A percentile compares a stretch with the other conserved stretches of the same genome.
Conservation (phyloP, 2,329 filamentous ascomycete species). For the Phaeosphaeriaceae sp. region DNA sequence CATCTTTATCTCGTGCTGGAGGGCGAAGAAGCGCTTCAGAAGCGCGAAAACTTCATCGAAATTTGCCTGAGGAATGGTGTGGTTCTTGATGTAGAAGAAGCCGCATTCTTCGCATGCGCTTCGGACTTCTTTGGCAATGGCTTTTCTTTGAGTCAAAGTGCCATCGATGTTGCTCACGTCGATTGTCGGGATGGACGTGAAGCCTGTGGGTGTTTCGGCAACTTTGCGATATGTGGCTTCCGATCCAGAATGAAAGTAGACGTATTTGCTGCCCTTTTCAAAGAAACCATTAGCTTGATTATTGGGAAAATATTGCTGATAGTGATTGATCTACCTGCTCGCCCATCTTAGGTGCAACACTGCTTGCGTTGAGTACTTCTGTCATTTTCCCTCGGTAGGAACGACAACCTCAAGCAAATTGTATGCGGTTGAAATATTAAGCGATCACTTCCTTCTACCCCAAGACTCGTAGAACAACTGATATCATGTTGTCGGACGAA, state of each 20-base stretch:
- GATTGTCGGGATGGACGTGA: constrained; percentile 1
- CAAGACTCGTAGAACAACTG: background rate
- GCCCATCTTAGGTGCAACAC: background rate
- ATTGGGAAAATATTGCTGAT: background rate
- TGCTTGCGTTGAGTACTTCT: background rate
- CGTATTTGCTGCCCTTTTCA: background rate
- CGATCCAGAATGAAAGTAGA: constrained; percentile 3
- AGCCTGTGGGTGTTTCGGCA: constrained; percentile 1
- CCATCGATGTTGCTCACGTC: background rate
- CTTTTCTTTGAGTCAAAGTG: background rate
- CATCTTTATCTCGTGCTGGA: background rate
- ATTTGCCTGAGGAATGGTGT: background rate
- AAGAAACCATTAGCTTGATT: background rate
- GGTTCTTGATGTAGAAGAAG: constrained; percentile 4
- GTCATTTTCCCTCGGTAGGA: background rate
- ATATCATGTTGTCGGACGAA: background rate
- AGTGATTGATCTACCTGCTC: background rate
- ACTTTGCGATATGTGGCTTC: constrained; percentile 3
- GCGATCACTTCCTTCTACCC: too few relatives aligned
- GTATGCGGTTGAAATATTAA: too few relatives aligned
- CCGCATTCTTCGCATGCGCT: constrained; percentile 1
- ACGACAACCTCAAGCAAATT: background rate
- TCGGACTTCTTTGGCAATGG: background rate
- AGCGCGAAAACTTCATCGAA: background rate
- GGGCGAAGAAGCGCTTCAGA: background rate